Conservation (phyloP, 352 stramenopile genomes). For the Globisporangium takayamanum region DNA sequence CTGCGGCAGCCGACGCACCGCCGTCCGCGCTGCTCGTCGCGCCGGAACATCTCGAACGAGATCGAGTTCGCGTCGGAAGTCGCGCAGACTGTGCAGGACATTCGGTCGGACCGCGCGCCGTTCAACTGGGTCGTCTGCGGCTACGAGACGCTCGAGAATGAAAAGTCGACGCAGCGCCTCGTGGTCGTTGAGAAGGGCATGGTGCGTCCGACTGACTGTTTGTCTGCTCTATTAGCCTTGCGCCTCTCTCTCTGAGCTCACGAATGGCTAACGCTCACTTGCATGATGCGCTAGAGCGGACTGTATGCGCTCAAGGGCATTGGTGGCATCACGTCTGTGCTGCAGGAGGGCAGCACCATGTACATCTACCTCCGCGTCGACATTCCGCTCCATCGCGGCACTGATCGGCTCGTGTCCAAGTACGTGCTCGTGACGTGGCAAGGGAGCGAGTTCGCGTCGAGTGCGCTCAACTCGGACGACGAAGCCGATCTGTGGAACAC, state of each 20-base stretch:
- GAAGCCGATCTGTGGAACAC: constrained; percentile 46
- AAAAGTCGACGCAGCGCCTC: constrained; percentile 54
- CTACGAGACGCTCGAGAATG: constrained; percentile 60
- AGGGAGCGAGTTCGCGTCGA: constrained; percentile 38
- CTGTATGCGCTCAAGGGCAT: constrained; percentile 80
- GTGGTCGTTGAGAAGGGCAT: constrained; percentile 83
- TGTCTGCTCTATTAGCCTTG: background rate
- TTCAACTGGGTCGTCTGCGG: constrained; percentile 86
- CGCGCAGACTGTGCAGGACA: constrained; percentile 61
- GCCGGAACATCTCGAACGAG: constrained; percentile 70
- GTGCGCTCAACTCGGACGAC: constrained; percentile 65
- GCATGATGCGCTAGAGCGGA: constrained; percentile 38
- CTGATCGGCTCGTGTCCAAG: constrained; percentile 81
- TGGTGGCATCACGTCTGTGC: constrained; percentile 61
- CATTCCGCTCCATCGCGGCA: constrained; percentile 72
- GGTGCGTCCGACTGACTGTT: constrained; percentile 25
- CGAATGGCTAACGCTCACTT: background rate
- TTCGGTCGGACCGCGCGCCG: constrained; percentile 68
- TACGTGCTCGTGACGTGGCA: constrained; percentile 87
- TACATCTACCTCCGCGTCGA: constrained; percentile 89
- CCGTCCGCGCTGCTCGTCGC: constrained; percentile 57
- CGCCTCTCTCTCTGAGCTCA: background rate
- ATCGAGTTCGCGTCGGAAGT: constrained; percentile 80
- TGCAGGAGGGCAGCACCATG: constrained; percentile 78
- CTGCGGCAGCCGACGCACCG: constrained; percentile 57